Percentiles rank a stretch among this genome's conserved stretches.
These are phyloP conservation scores for Nicotiana tomentosiformis DNA, from an alignment of 257 asterid genomes.

Conservation along the genomic window DNA sequence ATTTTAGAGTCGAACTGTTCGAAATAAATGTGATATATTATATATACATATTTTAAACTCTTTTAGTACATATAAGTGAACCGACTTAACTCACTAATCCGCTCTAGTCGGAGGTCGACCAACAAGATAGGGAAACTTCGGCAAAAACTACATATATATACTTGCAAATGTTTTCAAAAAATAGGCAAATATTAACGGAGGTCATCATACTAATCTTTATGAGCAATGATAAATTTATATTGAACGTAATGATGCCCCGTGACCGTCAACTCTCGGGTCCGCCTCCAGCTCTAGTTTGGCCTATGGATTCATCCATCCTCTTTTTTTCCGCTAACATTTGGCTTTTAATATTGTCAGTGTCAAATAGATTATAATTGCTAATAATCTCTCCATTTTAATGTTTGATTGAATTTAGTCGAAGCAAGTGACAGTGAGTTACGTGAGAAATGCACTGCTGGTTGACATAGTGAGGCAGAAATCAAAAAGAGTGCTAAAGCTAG, in stretches of 20 bases:
- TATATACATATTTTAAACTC: too few species aligned
- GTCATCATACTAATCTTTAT: too few species aligned
- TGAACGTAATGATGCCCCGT: too few species aligned
- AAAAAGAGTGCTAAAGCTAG: conserved; percentile 18
- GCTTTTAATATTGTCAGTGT: not conserved
- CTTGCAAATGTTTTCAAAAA: too few species aligned
- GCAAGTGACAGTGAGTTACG: not conserved
- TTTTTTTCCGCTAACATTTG: not conserved
- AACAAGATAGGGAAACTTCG: too few species aligned
- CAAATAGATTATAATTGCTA: not conserved
- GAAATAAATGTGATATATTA: not conserved
- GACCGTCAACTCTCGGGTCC: too few species aligned
- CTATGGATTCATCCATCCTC: not conserved
- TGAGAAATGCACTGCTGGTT: conserved; percentile 11
- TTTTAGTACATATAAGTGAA: too few species aligned
- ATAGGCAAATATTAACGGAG: too few species aligned
- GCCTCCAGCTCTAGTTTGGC: not conserved
- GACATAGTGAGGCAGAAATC: conserved; percentile 15
- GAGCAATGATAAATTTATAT: too few species aligned
- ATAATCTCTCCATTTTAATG: not conserved
- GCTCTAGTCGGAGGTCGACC: too few species aligned
- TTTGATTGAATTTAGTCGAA: not conserved
- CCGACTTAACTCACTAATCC: too few species aligned
- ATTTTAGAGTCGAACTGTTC: not conserved
- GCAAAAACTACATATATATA: too few species aligned